Evolutionary conservation across 768 basidiomycete species (phyloP).

Genomic region (Ramaria sp.): DNA sequence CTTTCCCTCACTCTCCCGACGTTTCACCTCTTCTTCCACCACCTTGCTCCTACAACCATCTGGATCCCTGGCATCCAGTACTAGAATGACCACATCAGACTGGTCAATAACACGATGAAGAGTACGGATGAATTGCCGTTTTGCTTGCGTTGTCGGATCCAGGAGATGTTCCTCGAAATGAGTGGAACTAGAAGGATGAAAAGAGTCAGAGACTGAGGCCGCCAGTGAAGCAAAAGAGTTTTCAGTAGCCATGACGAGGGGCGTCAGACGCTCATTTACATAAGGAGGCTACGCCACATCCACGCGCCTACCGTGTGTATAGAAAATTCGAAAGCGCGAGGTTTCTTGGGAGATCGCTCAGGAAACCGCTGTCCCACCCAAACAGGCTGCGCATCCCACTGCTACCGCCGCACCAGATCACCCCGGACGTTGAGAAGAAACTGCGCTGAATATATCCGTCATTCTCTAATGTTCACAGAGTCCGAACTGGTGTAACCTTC

Average conservation of each 20-base stretch:
- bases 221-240: slow-evolving; percentile 57
- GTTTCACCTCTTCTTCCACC: slow-evolving; percentile 84
- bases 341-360: too few species aligned
- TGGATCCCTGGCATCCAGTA: slow-evolving; percentile 90
- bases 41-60: slow-evolving; percentile 85
- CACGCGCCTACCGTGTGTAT: too few species aligned
- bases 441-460: too few species aligned
- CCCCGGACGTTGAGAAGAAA: too few species aligned
- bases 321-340: too few species aligned
- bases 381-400: too few species aligned
- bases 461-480: too few species aligned
- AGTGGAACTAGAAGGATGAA: slow-evolving; percentile 25
- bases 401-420: too few species aligned
- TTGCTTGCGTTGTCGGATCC: slow-evolving; percentile 39
- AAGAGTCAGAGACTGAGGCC: slow-evolving; percentile 24
- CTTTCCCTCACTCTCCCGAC: slow-evolving; percentile 82
- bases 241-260: slow-evolving; percentile 62
- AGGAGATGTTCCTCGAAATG: slow-evolving; percentile 15
- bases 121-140: slow-evolving; percentile 64
- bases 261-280: slow-evolving; percentile 36
- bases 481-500: too few species aligned
- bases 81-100: slow-evolving; percentile 82
- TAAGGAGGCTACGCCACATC: too few species aligned
- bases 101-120: slow-evolving; percentile 90
- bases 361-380: too few species aligned